Evolutionary conservation across 768 basidiomycete genomes (phyloP).

Genomic region (Lepiota brunneoincarnata): DNA sequence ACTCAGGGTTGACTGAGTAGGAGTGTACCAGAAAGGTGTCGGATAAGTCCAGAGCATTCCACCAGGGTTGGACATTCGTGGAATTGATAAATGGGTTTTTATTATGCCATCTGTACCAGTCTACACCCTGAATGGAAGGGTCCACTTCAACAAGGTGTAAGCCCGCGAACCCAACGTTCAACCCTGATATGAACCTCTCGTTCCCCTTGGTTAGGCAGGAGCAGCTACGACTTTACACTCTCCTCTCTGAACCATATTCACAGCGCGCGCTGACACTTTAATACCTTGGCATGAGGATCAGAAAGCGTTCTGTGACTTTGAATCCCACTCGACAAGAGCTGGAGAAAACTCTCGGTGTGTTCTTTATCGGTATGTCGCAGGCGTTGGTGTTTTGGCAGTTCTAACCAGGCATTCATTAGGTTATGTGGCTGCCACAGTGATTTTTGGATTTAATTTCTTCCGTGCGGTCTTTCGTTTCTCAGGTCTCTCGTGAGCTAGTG

Average conservation of each 20-base stretch:
- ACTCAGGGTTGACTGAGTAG: neutral
- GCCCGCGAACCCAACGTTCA: neutral
- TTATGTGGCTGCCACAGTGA: constrained; percentile 23
- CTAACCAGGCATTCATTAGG: constrained; percentile 12
- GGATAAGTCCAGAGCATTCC: too few species aligned
- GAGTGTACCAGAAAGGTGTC: too few species aligned
- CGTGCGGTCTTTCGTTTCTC: constrained; percentile 17
- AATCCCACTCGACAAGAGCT: constrained; percentile 13
- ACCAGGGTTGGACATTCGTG: neutral
- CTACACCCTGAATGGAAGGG: neutral
- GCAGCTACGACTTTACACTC: too few species aligned
- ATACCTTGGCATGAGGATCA: neutral
- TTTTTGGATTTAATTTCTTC: constrained; percentile 29
- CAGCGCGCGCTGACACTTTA: neutral
- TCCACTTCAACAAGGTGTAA: neutral
- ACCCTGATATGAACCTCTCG: neutral
- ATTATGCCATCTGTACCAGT: too few species aligned
- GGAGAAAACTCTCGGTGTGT: constrained; percentile 24
- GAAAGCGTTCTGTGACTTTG: neutral
- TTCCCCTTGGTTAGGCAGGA: neutral
- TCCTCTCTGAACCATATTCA: neutral
- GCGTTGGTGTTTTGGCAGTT: neutral
- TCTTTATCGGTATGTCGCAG: constrained; percentile 21
- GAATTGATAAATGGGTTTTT: neutral
- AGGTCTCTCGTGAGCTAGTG: neutral